Percentiles rank a stretch among this genome's conserved stretches.
Conservation (phyloP, 2,329 filamentous ascomycete species). For the Xylariaceae sp. region DNA sequence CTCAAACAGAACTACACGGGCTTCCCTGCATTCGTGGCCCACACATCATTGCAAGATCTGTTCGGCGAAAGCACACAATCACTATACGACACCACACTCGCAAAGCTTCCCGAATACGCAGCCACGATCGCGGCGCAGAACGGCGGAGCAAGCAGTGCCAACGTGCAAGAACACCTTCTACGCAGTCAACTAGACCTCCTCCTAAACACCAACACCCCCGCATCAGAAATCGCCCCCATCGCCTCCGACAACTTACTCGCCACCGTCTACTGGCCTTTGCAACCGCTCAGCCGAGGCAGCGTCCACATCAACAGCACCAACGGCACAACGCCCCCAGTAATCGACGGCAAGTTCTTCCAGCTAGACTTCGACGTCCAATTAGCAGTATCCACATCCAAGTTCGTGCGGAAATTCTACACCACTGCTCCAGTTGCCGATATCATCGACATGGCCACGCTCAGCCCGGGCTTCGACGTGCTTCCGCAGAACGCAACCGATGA, state of each 20-base stretch:
- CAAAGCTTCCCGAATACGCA: slow-evolving; percentile 10
- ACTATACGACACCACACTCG: slow-evolving; percentile 7
- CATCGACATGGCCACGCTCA: slow-evolving; percentile 4
- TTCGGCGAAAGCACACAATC: slow-evolving; percentile 7
- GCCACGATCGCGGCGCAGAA: slow-evolving; percentile 11
- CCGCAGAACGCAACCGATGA: slow-evolving; percentile 10
- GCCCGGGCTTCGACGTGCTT: slow-evolving; percentile 8
- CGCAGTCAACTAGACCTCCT: slow-evolving; percentile 7
- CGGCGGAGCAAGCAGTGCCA: slow-evolving; percentile 8
- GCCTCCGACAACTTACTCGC: slow-evolving; percentile 2
- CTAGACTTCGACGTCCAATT: slow-evolving; percentile 9
- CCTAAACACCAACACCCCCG: slow-evolving; percentile 8
- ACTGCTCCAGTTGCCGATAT: slow-evolving; percentile 10
- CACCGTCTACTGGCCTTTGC: slow-evolving; percentile 9
- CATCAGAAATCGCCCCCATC: slow-evolving; percentile 8
- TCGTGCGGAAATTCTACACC: slow-evolving; percentile 9
- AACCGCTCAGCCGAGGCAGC: slow-evolving; percentile 11
- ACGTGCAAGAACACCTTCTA: slow-evolving; percentile 11
- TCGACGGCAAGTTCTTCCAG: slow-evolving; percentile 11
- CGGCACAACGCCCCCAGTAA: slow-evolving; percentile 5
- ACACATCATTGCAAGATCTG: slow-evolving; percentile 9
- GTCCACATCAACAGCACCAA: slow-evolving; percentile 11
- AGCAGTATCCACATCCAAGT: slow-evolving; percentile 7
- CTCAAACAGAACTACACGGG: slow-evolving; percentile 9
- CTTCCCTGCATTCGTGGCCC: slow-evolving; percentile 10